These are phyloP conservation scores for Cucurbita ficifolia DNA, from an alignment of 306 rosid species.

Conservation along the genomic window DNA sequence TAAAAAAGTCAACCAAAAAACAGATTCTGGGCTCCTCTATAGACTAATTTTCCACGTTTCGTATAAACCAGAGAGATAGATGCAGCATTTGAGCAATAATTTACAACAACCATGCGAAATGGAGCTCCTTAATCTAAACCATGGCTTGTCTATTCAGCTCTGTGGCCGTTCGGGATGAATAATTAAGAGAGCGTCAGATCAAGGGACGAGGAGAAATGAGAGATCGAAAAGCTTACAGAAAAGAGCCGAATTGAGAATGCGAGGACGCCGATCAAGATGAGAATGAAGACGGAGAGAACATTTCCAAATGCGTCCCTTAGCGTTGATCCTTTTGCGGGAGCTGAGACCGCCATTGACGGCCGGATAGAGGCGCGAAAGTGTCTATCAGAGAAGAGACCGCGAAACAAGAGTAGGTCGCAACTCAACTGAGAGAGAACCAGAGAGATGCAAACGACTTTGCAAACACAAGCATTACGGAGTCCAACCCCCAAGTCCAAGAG, in stretches of 20 bases:
- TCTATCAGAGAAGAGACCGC: slow-evolving; percentile 8
- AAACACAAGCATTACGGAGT: neutral
- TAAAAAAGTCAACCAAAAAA: neutral
- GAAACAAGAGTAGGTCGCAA: slow-evolving; percentile 6
- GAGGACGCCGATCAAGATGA: slow-evolving; percentile 86
- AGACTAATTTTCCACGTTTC: too few species aligned
- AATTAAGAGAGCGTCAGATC: slow-evolving; percentile 28
- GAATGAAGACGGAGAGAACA: slow-evolving; percentile 73
- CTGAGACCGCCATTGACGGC: slow-evolving; percentile 93
- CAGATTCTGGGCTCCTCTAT: neutral
- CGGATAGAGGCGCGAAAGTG: slow-evolving; percentile 23
- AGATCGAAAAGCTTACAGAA: slow-evolving; percentile 62
- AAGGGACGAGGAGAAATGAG: slow-evolving; percentile 1
- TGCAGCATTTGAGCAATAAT: neutral
- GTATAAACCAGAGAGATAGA: neutral
- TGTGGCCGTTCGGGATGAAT: neutral
- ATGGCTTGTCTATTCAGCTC: neutral
- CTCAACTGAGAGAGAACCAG: neutral
- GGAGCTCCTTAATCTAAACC: neutral
- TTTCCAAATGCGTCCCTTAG: slow-evolving; percentile 74
- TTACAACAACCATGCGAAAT: neutral
- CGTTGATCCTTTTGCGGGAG: slow-evolving; percentile 28
- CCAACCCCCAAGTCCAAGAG: neutral
- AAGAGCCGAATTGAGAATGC: slow-evolving; percentile 98
- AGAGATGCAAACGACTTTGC: neutral